A percentile compares a stretch with the other conserved stretches of the same genome.
phyloP scores from a whole-genome alignment of 495 filamentous ascomycete species.

The Glonium stellatum region DNA sequence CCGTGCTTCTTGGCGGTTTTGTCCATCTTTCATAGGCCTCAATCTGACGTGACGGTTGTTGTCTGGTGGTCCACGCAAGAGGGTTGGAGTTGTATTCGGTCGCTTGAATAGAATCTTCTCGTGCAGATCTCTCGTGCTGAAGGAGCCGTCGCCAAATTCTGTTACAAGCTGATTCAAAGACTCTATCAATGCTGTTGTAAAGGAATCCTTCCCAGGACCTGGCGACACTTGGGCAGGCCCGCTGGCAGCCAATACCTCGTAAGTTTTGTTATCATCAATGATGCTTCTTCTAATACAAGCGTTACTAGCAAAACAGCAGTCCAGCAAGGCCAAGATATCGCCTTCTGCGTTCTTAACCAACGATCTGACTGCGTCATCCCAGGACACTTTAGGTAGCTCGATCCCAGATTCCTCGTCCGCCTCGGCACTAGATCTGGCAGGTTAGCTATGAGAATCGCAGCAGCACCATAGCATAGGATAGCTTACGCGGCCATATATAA shows the following conservation, averaged over 20 bases:
- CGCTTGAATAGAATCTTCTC: no score
- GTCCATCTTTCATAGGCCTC: no score
- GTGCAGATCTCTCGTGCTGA: no score
- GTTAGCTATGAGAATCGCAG: neutral
- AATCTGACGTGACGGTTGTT: no score
- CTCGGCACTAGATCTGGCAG: neutral
- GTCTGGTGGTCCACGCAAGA: no score
- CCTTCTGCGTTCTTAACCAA: conserved; percentile 19
- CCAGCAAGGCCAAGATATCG: conserved; percentile 29
- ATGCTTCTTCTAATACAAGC: conserved; percentile 7
- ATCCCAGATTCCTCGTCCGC: neutral
- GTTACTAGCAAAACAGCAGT: conserved; percentile 31
- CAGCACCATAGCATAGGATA: neutral
- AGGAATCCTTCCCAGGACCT: conserved; percentile 18
- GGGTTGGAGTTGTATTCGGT: no score
- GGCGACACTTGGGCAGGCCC: conserved; percentile 9
- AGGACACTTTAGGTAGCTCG: neutral
- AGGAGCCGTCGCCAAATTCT: no score
- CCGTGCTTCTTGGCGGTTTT: no score
- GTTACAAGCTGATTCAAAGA: no score
- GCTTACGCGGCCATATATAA: conserved; percentile 12
- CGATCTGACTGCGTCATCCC: conserved; percentile 2
- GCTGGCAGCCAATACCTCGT: conserved; percentile 20
- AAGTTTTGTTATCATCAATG: conserved; percentile 13
- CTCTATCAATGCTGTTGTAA: conserved; percentile 23